phyloP scores from a whole-genome alignment of 768 basidiomycete genomes.

The Leccinum broughii region DNA sequence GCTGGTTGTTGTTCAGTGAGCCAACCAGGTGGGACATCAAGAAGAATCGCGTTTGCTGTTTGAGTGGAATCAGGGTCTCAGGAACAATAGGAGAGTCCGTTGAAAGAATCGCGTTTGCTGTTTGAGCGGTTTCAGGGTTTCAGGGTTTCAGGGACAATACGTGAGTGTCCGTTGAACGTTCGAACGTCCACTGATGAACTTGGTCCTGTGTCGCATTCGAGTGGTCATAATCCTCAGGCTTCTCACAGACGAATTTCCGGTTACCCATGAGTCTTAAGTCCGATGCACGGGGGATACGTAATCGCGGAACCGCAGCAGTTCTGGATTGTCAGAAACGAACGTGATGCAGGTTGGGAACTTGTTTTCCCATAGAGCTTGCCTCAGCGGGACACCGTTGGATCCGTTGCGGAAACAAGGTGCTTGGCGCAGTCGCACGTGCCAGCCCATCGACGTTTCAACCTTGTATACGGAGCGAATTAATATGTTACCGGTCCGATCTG shows the following conservation, averaged over 20 bases:
- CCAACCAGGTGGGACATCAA: background rate
- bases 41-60: background rate
- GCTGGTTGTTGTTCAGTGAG: background rate
- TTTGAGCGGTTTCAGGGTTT: too few species aligned
- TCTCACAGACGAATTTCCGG: background rate
- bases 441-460: constrained; percentile 3
- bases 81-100: background rate
- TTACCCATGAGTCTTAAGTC: background rate
- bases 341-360: background rate
- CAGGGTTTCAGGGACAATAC: background rate
- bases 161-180: background rate
- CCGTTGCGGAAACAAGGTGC: background rate
- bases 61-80: background rate
- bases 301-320: background rate
- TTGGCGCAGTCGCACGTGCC: background rate
- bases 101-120: background rate
- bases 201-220: too few species aligned
- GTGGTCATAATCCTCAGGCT: background rate
- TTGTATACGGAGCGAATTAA: background rate
- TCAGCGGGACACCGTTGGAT: background rate
- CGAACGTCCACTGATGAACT: background rate
- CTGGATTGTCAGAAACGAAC: background rate
- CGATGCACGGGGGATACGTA: background rate
- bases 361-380: background rate
- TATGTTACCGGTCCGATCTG: background rate